Evolutionary conservation across 2,329 filamentous ascomycete genomes (phyloP), one percentile per base, ranked within the genome.

Genomic region (Paracamarosporium sp.): DNA sequence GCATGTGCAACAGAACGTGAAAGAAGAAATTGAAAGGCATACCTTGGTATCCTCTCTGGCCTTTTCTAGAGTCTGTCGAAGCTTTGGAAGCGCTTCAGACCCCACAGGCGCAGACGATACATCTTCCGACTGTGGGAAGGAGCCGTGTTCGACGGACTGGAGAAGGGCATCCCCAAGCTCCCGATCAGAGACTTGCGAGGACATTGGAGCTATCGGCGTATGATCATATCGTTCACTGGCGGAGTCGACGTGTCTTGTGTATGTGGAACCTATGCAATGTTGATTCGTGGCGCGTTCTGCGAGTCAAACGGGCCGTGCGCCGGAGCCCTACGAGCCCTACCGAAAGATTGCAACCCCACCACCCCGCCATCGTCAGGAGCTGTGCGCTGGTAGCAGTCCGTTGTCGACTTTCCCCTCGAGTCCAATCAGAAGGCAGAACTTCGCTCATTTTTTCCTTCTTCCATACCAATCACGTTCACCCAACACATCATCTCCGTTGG

Each of bases 81-180:
- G 78, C 53, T 76, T 77, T 15, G 82, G 78, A 7, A 88, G 76
- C 46, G 80, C 77, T 55, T 76, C 76, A 11, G 81, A 65, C 30
- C 82, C 78, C 47, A 88, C 79, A 6, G 82, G 75, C 27, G 84
- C 80, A 6, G 85, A 82, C 60, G 83, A 79, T 53, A 87, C 75
- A 60, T 80, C 71, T 73, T 88, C 85, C 31, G 81, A 80, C 22
- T 85, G 83, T 15, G 86, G 85, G 65, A 86, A 88, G 28, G 76
- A 74, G 56, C 84, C 83, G 44, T 84, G 75, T 45, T 82, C 76
- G 53, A 90, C 83, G 67, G 89, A 91, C 59, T 86, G 80, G 55
- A 92, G 85, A 40, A 92, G 78, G 4, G 87, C 86, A 59, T 85
- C 81, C 63, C 85, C 86, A 53, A 89, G 75, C 48, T 72, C 69